Percentiles rank a stretch among this genome's conserved stretches.
phyloP scores from a whole-genome alignment of 371 early-diverging fungal species.

The Mortierella polycephala region DNA sequence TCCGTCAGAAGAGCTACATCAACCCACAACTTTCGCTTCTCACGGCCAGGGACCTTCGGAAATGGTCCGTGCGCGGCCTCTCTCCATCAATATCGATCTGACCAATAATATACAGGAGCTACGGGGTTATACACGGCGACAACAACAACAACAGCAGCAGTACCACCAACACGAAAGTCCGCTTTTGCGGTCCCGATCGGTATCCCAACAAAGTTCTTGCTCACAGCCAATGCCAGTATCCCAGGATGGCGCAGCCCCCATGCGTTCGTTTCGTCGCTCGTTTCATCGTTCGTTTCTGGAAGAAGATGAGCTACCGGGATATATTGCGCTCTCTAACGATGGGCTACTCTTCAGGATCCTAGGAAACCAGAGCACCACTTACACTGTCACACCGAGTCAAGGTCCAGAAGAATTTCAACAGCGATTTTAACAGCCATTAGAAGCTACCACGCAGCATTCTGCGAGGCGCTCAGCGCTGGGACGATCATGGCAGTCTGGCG shows the following conservation, averaged over 20 bases:
- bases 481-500: not conserved
- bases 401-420: slow-evolving; percentile 33
- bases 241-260: not conserved
- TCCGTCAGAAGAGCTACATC: too few relatives aligned
- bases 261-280: too few relatives aligned
- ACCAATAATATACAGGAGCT: not conserved
- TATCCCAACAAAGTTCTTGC: not conserved
- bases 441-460: not conserved
- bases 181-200: not conserved
- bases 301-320: slow-evolving; percentile 37
- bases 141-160: not conserved
- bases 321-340: slow-evolving; percentile 11
- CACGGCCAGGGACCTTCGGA: too few relatives aligned
- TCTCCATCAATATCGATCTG: not conserved
- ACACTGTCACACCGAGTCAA: slow-evolving; percentile 30
- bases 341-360: slow-evolving; percentile 23
- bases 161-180: not conserved
- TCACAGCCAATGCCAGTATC: not conserved
- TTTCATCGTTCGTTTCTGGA: slow-evolving; percentile 23
- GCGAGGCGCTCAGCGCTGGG: not conserved
- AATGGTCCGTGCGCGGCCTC: not conserved
- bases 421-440: not conserved
- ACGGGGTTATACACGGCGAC: not conserved
- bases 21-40: too few relatives aligned
- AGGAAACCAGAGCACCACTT: slow-evolving; percentile 26